Conservation (phyloP, 169 alveolate genomes). For the Plasmodium adleri region DNA sequence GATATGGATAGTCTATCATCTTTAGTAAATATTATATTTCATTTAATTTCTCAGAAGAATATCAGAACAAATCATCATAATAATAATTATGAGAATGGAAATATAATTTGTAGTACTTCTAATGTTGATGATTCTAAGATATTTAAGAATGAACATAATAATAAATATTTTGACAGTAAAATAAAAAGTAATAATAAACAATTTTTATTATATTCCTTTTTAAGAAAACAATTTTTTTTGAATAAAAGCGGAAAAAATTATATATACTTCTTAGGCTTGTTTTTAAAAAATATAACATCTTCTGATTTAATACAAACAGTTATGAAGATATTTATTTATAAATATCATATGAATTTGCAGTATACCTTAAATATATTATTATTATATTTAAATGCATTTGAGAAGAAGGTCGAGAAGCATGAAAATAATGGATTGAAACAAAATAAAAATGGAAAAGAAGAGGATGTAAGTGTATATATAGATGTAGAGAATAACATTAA, state of each 20-base stretch:
- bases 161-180: not conserved
- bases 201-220: constrained; percentile 51
- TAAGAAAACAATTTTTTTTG: constrained; percentile 45
- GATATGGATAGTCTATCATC: constrained; percentile 5
- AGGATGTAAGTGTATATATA: not conserved
- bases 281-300: constrained; percentile 31
- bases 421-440: not conserved
- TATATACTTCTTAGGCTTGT: constrained; percentile 17
- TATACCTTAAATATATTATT: constrained; percentile 38
- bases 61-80: not conserved
- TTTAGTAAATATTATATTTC: constrained; percentile 32
- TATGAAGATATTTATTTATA: constrained; percentile 11
- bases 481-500: not conserved
- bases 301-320: constrained; percentile 13
- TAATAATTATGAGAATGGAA: too few species aligned
- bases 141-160: not conserved
- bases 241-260: constrained; percentile 52
- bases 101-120: too few species aligned
- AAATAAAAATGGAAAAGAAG: not conserved
- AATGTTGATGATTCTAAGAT: not conserved
- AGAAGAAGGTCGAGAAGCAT: constrained; percentile 7
- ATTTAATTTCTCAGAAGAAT: constrained; percentile 11
- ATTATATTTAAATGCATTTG: constrained; percentile 42
- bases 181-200: constrained; percentile 18
- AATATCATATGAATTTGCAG: constrained; percentile 39